Evolutionary conservation across 495 filamentous ascomycete species (phyloP).

Genomic region (Podospora conica): DNA sequence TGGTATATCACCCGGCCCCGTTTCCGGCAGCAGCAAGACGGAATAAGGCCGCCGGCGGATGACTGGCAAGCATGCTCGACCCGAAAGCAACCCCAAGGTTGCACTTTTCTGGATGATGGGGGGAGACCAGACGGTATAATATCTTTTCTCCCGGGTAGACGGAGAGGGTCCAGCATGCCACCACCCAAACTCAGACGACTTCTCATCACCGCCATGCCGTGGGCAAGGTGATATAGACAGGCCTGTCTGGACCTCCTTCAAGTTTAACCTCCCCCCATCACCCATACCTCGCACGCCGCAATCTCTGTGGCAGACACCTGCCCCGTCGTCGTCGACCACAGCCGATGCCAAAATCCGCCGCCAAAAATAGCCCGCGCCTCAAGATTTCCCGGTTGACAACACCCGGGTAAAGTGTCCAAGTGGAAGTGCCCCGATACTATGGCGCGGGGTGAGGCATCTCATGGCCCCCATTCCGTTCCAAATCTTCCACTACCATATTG

Average conservation of each 20-base stretch:
- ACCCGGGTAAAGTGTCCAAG: background rate
- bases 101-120: background rate
- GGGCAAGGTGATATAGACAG: background rate
- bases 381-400: background rate
- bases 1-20: background rate
- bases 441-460: background rate
- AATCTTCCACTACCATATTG: background rate
- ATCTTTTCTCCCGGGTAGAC: conserved; percentile 2
- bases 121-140: background rate
- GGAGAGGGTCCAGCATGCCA: background rate
- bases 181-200: background rate
- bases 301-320: background rate
- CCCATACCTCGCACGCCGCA: background rate
- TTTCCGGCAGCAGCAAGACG: background rate
- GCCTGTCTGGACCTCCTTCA: background rate
- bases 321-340: background rate
- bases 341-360: background rate
- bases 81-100: conserved; percentile 1
- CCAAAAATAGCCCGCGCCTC: background rate
- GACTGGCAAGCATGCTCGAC: background rate
- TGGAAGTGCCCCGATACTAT: background rate
- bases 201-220: no score
- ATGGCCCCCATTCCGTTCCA: background rate
- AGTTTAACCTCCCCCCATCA: background rate
- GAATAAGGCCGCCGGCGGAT: background rate